Base-by-base conservation (phyloP, 305 asterid species). In the Caryopteris hybrid region DNA sequence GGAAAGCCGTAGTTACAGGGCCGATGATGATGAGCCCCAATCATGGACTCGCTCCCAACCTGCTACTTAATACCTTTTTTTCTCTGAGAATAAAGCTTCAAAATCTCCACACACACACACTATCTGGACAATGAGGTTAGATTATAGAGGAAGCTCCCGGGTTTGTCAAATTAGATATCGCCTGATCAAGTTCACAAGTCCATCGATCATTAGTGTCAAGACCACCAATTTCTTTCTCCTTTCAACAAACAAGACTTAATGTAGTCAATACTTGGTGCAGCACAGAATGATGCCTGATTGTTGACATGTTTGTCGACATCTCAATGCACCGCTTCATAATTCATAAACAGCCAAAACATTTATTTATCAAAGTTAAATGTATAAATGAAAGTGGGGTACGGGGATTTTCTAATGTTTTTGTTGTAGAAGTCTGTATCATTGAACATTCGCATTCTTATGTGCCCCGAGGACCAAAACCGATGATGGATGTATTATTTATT, bases 11-110 rank as follows among this genome's bases (percentile, higher is more conserved):
- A 76, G 73, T 70, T 69, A 81, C 64, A 83, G 91, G 72, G 77
- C 72, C 38, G 87, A 88, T 31, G 96, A 86, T n/a, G 96, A 91
- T 55, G 88, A 89, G 45, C 84, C 76, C n/a, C 79, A 64, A 18
- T 48, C 85, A 7, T 90, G 98, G 98, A 52, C 53, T 31, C 79
- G 91, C 66, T 50, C 83, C 57, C 86, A 57, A 62, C 91, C 95
- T 21, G 88, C 85, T 29, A 60, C 75, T 1, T 89, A 77, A 82
- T 29, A 25, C 13, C 33, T 61, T 51, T 51, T 52, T n/a, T 50
- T 43, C 25, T 42, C 68, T 6, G 34, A 58, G 48, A 45, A 34
- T 20, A 54, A 21, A 59, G 33, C 13, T 62, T 55, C 46, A 31
- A 20, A 23, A 22, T 54, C 71, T 53, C 41, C 18, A 63, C 43